A percentile compares a stretch with the other conserved stretches of the same genome.
Evolutionary conservation across 305 asterid species (phyloP).

Genomic region (Ilex paraguariensis): DNA sequence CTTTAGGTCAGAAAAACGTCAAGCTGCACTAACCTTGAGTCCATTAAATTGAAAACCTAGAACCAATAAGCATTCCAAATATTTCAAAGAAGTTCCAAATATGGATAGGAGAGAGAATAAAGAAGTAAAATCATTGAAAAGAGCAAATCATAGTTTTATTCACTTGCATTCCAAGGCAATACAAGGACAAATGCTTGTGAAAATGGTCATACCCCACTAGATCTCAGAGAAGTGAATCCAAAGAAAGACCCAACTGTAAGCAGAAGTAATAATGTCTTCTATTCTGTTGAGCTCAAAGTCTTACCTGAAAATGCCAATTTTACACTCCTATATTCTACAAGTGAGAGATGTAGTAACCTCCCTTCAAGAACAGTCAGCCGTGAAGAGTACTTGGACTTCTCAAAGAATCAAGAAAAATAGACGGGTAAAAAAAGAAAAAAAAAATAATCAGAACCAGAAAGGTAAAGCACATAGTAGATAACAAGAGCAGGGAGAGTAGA

Average conservation of each 20-base stretch:
- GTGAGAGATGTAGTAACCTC: conserved; percentile 14
- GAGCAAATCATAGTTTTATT: conserved; percentile 17
- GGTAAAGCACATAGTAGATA: conserved; percentile 25
- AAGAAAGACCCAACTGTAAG: conserved; percentile 37
- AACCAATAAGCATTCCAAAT: conserved; percentile 18
- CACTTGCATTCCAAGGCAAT: conserved; percentile 49
- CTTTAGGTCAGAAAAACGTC: conserved; percentile 9
- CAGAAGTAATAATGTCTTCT: conserved; percentile 46
- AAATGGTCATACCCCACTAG: conserved; percentile 59
- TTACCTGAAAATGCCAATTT: conserved; percentile 31
- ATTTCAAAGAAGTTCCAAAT: conserved; percentile 7
- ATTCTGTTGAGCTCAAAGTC: conserved; percentile 54
- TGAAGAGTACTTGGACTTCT: conserved; percentile 9
- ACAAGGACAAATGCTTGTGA: conserved; percentile 23
- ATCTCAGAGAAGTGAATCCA: conserved; percentile 60
- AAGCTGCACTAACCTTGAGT: conserved; percentile 22
- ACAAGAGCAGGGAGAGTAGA: conserved; percentile 23
- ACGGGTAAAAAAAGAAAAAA: conserved; percentile 5
- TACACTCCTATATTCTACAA: conserved; percentile 24
- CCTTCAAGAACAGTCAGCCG: conserved; percentile 13
- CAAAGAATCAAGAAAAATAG: conserved; percentile 30
- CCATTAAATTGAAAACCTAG: conserved; percentile 11
- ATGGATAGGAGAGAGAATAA: conserved; percentile 15
- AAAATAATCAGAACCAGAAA: conserved; percentile 20
- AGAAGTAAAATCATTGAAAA: conserved; percentile 18